These are phyloP conservation scores for Boletus tomentosulus DNA, from an alignment of 768 basidiomycete species.

Conservation along the genomic window DNA sequence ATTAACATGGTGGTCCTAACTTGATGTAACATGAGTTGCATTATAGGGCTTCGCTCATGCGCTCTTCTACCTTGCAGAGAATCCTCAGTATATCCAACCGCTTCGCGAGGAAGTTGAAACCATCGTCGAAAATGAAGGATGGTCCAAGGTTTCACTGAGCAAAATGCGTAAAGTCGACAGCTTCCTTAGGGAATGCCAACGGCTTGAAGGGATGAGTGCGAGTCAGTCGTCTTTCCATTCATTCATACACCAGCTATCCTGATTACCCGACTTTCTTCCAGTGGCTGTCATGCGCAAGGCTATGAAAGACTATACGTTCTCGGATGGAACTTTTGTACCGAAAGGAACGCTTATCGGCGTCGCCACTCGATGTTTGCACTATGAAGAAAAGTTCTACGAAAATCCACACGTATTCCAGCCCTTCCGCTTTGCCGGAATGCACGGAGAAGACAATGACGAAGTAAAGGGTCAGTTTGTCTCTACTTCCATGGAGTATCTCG, in stretches of 20 bases:
- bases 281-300: constrained; percentile 9
- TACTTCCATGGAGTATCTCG: too few relatives aligned
- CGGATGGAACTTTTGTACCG: constrained; percentile 37
- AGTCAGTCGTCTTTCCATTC: constrained; percentile 13
- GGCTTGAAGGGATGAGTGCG: constrained; percentile 26
- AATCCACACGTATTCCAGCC: too few relatives aligned
- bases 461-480: too few relatives aligned
- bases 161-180: constrained; percentile 20
- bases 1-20: background rate
- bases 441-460: too few relatives aligned
- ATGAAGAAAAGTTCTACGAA: too few relatives aligned
- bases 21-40: background rate
- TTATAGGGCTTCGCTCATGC: constrained; percentile 10
- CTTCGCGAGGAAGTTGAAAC: constrained; percentile 17
- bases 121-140: constrained; percentile 12
- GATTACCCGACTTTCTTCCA: background rate
- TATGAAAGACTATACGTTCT: constrained; percentile 21
- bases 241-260: background rate
- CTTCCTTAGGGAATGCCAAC: constrained; percentile 19
- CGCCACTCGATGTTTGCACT: constrained; percentile 19
- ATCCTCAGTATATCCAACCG: constrained; percentile 12
- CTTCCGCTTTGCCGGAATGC: too few relatives aligned
- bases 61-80: constrained; percentile 6
- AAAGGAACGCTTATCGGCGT: constrained; percentile 26
- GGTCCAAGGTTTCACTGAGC: constrained; percentile 14